Evolutionary conservation across 2,329 filamentous ascomycete species (phyloP).

Genomic region (Xylaria sp.): DNA sequence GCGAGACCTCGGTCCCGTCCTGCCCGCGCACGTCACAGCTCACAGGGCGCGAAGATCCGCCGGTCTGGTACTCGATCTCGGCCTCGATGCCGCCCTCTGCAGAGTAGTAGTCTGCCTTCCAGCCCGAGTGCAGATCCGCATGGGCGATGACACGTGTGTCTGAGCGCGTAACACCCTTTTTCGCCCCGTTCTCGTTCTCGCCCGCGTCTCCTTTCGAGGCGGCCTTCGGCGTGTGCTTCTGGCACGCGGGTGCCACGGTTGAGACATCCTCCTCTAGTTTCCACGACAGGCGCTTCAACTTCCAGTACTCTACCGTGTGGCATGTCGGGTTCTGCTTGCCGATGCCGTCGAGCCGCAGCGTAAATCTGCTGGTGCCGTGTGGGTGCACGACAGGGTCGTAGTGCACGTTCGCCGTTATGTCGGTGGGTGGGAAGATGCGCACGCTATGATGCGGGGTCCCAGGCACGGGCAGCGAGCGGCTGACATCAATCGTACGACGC

Average conservation of each 20-base stretch:
- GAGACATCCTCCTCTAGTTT: conserved; percentile 88
- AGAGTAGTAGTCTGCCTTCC: conserved; percentile 78
- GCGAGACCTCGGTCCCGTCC: conserved; percentile 81
- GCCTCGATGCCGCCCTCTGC: conserved; percentile 74
- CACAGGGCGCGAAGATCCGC: conserved; percentile 70
- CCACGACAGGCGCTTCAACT: conserved; percentile 91
- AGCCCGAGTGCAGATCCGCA: conserved; percentile 85
- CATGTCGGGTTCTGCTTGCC: conserved; percentile 74
- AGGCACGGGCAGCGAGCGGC: conserved; percentile 78
- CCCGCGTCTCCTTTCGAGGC: conserved; percentile 50
- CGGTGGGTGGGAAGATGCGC: conserved; percentile 95
- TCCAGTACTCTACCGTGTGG: conserved; percentile 83
- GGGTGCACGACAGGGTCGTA: conserved; percentile 88
- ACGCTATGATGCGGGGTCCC: conserved; percentile 88
- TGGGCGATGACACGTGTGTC: conserved; percentile 82
- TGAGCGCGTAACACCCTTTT: conserved; percentile 78
- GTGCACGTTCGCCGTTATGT: conserved; percentile 86
- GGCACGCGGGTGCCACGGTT: conserved; percentile 81
- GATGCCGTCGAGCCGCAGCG: conserved; percentile 87
- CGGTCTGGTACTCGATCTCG: conserved; percentile 78
- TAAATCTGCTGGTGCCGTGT: conserved; percentile 81
- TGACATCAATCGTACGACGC: conserved; percentile 75
- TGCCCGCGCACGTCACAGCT: conserved; percentile 78
- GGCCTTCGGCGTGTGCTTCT: conserved; percentile 73
- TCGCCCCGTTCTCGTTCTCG: conserved; percentile 41